phyloP scores from a whole-genome alignment of 1,139 yeast genomes.

The Hemisphaericaspora lyxosophila region DNA sequence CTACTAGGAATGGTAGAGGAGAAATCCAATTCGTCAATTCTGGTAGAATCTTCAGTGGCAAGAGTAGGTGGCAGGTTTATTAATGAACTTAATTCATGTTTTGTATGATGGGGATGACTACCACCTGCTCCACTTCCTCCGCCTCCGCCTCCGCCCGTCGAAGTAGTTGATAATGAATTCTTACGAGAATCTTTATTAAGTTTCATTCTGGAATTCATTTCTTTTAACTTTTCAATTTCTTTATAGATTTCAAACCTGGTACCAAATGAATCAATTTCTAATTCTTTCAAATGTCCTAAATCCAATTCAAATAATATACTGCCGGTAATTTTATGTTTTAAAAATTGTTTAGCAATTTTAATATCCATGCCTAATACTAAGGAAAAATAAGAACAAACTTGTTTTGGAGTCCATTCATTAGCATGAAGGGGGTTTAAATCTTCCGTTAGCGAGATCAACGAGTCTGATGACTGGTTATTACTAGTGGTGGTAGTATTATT shows the following conservation, averaged over 20 bases:
- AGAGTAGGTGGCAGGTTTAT: constrained; percentile 14
- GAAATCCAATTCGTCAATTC: neutral
- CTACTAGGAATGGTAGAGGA: neutral
- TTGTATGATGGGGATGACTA: too few species aligned
- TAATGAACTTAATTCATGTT: constrained; percentile 10
- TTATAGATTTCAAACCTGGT: constrained; percentile 89
- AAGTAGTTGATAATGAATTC: constrained; percentile 2
- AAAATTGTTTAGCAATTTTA: constrained; percentile 72
- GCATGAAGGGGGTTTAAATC: constrained; percentile 53
- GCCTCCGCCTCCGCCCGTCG: neutral
- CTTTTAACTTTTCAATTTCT: constrained; percentile 70
- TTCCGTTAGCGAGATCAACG: constrained; percentile 23
- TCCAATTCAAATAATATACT: constrained; percentile 81
- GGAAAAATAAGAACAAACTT: constrained; percentile 77
- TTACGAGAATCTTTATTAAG: constrained; percentile 1
- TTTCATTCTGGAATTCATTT: constrained; percentile 1
- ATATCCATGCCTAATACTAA: constrained; percentile 68
- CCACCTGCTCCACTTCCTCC: too few species aligned
- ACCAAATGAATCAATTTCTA: constrained; percentile 91
- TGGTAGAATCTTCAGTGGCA: constrained; percentile 9
- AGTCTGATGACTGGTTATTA: neutral
- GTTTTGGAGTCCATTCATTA: constrained; percentile 77
- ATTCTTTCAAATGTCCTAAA: constrained; percentile 79
- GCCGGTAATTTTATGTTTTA: constrained; percentile 87
- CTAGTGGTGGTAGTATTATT: neutral